Evolutionary conservation across 306 rosid genomes (phyloP).

Genomic region (Vicia sativa): DNA sequence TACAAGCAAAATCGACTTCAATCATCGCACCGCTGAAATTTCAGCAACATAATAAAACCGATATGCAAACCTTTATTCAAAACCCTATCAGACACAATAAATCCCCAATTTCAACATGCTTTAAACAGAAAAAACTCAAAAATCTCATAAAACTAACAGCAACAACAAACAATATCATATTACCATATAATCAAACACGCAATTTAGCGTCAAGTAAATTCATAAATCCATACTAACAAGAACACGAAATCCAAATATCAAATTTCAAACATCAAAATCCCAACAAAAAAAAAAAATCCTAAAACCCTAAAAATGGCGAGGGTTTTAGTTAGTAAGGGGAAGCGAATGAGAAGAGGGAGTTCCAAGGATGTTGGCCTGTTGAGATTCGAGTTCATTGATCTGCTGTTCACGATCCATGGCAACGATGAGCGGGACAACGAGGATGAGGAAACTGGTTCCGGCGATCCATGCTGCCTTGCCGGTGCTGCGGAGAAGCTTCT

Average conservation of each 20-base stretch:
- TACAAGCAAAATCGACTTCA: not conserved
- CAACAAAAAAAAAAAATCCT: not conserved
- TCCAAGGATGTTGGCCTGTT: conserved; percentile 83
- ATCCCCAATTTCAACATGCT: not conserved
- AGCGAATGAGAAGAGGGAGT: conserved; percentile 26
- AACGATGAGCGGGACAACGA: conserved; percentile 72
- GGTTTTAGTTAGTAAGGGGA: conserved; percentile 18
- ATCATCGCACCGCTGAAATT: not conserved
- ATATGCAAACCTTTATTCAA: not conserved
- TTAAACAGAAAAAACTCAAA: not conserved
- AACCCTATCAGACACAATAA: not conserved
- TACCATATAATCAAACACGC: not conserved
- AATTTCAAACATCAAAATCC: not conserved
- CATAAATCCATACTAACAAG: not conserved
- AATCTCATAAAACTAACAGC: not conserved
- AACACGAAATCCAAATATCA: not conserved
- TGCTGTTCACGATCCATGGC: conserved; percentile 89
- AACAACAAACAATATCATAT: not conserved
- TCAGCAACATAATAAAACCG: not conserved
- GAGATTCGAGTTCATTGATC: conserved; percentile 76
- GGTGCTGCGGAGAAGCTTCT: conserved; percentile 68
- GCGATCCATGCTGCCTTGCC: conserved; percentile 90
- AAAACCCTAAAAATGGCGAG: not conserved
- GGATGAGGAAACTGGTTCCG: conserved; percentile 71
- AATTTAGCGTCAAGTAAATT: not conserved